Evolutionary conservation across 2,329 filamentous ascomycete genomes (phyloP), one percentile per base, ranked within the genome.

Genomic region (Chaetomiaceae sp.): DNA sequence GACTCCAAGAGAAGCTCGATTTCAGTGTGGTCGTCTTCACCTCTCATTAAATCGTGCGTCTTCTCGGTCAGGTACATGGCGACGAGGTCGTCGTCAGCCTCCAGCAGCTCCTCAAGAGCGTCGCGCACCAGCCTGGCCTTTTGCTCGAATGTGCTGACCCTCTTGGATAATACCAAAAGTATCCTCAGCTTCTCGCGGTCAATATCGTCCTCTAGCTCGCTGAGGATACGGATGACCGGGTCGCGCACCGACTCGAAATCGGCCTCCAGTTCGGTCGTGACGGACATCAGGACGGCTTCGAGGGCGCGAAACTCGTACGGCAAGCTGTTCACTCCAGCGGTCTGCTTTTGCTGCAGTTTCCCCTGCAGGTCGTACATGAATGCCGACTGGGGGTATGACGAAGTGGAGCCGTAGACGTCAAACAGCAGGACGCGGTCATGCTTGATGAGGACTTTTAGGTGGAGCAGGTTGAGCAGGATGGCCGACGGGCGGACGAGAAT

Each of bases 361-460:
- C 89, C 89, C 69, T 97, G 90, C 18, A 99, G 75, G 66, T 97
- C 94, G 71, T 97, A 96, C 83, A 99, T 95, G 73, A 99, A 99
- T 13, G 94, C 83, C 4, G 90, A 96, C 69, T 97, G 94, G 29
- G 92, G 90, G 65, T 96, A 96, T 7, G 63, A 65, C 21, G 62
- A 63, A 41, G 57, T 91, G 36, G 90, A 94, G 27, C 94, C 94
- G 70, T 96, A 97, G 13, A 94, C 89, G 65, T 97, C 94, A 67
- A 99, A 97, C 5, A 99, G 85, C 21, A 99, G 81, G 6, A 99
- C 72, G 21, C 91, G 87, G 66, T 99, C 89, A 58, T 91, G 83
- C 73, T 96, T 96, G 68, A 99, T 96, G 21, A 99, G 79, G 48
- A 96, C 94, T 56, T 94, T 89, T 43, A 99, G 82, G 69, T 99